Conservation (phyloP, 1,284 basidiomycete species). For the Puccinia novopanici region DNA sequence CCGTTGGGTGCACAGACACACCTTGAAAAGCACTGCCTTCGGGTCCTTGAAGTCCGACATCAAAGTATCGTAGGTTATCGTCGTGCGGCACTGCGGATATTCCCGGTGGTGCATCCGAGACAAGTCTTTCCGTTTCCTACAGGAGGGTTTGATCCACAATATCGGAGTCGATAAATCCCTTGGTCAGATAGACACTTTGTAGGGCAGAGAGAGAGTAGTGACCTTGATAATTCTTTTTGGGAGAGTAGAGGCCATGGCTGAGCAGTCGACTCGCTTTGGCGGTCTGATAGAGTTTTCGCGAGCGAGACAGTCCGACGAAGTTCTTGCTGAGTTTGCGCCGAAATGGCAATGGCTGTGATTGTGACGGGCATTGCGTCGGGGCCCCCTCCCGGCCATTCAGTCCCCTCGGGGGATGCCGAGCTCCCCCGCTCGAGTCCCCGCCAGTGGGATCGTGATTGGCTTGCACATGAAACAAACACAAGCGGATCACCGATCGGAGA, state of each 20-base stretch:
- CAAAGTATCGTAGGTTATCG: conserved; percentile 97
- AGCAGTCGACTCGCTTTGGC: not conserved
- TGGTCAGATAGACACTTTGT: not conserved
- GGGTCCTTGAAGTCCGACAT: conserved; percentile 93
- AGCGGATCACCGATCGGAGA: no score
- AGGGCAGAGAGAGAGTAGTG: not conserved
- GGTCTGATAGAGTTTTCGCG: no score
- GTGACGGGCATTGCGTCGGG: no score
- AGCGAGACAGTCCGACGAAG: no score
- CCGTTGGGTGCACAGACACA: conserved; percentile 58
- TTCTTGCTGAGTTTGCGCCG: no score
- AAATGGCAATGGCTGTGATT: no score
- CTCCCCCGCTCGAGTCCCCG: no score
- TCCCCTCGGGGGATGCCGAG: no score
- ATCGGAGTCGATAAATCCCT: not conserved
- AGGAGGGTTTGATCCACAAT: not conserved
- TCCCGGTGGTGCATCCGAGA: conserved; percentile 92
- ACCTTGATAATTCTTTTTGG: conserved; percentile 46
- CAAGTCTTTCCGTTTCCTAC: conserved; percentile 94
- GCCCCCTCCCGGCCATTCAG: no score
- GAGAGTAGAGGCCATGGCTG: conserved; percentile 12
- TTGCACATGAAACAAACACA: no score
- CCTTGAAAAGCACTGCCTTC: conserved; percentile 91
- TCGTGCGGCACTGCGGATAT: conserved; percentile 92
- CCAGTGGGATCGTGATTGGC: no score